Evolutionary conservation across 345 rosid species (phyloP), one percentile per base, ranked within the genome.

Genomic region (Syzygium aromaticum): DNA sequence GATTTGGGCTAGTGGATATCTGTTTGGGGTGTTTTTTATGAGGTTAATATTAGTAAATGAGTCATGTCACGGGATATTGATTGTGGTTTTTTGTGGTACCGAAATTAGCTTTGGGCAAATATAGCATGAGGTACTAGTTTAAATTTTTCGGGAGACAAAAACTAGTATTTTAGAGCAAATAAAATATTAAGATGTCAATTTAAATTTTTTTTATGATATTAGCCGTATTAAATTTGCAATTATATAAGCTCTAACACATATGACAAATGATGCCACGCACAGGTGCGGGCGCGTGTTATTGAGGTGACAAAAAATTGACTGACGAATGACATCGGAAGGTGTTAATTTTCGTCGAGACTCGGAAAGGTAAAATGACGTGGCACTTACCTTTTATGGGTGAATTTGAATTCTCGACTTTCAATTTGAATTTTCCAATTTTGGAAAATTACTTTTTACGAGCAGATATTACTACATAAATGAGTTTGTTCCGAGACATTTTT

Each of bases 31-130:
- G 3, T 57, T 57, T 57, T 1, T 15, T 0, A 64, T 3, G 9
- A 64, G 2, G 16, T 40, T 40, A 1, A 40, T 40, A 40, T 40
- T 40, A 40, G 43, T 28, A 16, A 16, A 15, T 64, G 4, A 0
- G 0, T 0, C 0, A 1, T 5, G 0, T 64, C 5, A 0, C 0
- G 1, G 9, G 9, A 17, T 16, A 2, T 7, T 2, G 0, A 0
- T 64, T 64, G 0, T 7, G 43, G 8, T 16, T 64, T 64, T 15
- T 15, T 16, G 22, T 16, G 12, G 0, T 30, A 8, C 38, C 2
- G 3, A 7, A 64, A 64, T 30, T 64, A 16, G 11, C 38, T 30
- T 64, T 1, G 1, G 7, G 19, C 1, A 64, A 64, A 15, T 30
- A 63, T 63, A 63, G 40, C 0, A 7, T 3, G 8, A 7, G 4